Base-by-base conservation (phyloP, 352 stramenopile species). In the Hyaloperonospora brassicae region DNA sequence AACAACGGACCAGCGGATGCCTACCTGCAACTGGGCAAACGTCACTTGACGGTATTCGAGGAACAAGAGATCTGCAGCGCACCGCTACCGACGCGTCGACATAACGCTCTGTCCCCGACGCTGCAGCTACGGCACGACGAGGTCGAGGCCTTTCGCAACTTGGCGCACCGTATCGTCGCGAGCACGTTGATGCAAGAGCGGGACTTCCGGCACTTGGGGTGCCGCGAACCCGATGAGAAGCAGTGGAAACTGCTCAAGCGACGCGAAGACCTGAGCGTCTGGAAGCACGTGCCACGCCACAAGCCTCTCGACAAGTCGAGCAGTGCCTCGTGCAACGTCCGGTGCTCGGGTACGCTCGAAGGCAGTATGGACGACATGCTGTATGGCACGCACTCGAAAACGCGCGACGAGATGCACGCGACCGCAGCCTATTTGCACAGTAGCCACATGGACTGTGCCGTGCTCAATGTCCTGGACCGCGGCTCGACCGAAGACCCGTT, bases 331-430 rank as follows among this genome's bases (percentile, higher is more conserved):
- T 67, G 66, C 23, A 71, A 42, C 0, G 69, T 86, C 52, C 65
- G 76, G 12, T 70, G 68, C 23, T 53, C 81, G 4, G 73, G 73
- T 5, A 64, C 61, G 1, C 41, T 86, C 35, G 66, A 76, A 47
- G 73, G 76, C 10, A 64, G 61, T 1, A 47, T 86, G 5, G 73
- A 84, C 23, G 76, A 86, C 27, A 47, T 79, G 46, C 57, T 86
- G 38, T 84, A 76, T 49, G 76, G 76, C 5, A 59, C 51, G 2
- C 65, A 83, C 59, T 71, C 74, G 50, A 64, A 69, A 25, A 71
- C 56, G 8, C 60, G 69, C 1, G 55, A 69, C 0, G 70, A 80
- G 21, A 72, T 78, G 57, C 57, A 70, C 7, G 65, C 70, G 2
- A 76, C 62, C 3, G 59, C 66, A 5, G 42, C 57, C 10, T 79